Evolutionary conservation across 306 rosid genomes (phyloP), one percentile per base, ranked within the genome.

Genomic region (Begonia fuchsioides): DNA sequence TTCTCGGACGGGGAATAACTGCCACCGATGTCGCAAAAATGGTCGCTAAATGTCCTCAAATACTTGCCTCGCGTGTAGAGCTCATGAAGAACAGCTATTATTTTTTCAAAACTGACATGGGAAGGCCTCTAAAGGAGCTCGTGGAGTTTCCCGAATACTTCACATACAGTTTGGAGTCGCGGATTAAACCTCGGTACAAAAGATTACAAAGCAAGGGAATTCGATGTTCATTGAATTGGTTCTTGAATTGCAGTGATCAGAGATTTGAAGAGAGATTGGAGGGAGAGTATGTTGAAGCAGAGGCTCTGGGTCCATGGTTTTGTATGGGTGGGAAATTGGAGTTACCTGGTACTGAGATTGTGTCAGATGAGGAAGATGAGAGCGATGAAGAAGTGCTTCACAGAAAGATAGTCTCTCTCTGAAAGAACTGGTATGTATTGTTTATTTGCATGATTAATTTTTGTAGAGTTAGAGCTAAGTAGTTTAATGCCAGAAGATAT

Each of bases 181-280:
- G 98, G 74, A 77, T 90, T 55, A 90, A 90, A 65, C 87, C 94
- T 8, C 62, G 98, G 72, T 90, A 73, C 70, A 68, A 68, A 63
- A 63, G 72, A 72, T 57, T 90, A 46, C 74, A 75, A 66, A 75
- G 74, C 72, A 81, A 77, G 64, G 95, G 92, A 51, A 73, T 90
- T 62, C 61, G 81, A 46, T 72, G 71, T 62, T 85, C 94, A 0
- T 61, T 90, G 61, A 79, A 82, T 63, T 84, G 98, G 98, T 75
- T 81, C 73, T 76, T 79, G 55, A 85, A 85, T 63, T 85, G 92
- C 40, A 85, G 98, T 67, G 95, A 90, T 58, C 87, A 63, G 67
- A 84, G 95, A 70, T 85, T 90, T 61, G 95, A 90, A 55, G 98
- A 90, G 66, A 81, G 98, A 61, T 71, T 85, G 78, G 81, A 71